These are phyloP conservation scores for Syncephalastrum contaminatum DNA, from an alignment of 371 early-diverging fungal genomes.

Conservation along the genomic window DNA sequence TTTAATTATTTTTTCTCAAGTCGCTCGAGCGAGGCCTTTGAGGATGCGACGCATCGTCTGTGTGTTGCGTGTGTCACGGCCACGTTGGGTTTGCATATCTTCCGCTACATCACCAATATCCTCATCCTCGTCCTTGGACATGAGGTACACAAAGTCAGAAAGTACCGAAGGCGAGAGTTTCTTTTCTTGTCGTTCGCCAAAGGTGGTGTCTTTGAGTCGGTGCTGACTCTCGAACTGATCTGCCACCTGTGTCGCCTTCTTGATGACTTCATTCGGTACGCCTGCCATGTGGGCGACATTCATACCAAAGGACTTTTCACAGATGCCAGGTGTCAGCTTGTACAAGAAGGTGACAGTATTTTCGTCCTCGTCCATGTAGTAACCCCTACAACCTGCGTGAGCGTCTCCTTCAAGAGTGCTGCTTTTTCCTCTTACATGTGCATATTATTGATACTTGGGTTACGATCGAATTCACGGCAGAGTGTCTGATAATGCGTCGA, in stretches of 20 bases:
- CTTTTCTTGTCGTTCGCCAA: constrained; percentile 5
- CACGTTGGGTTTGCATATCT: constrained; percentile 18
- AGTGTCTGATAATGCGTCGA: constrained; percentile 98
- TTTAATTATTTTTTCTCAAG: no score
- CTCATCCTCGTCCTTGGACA: constrained; percentile 11
- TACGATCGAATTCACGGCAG: constrained; percentile 77
- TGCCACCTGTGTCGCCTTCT: constrained; percentile 71
- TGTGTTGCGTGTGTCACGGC: constrained; percentile 17
- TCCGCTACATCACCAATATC: constrained; percentile 21
- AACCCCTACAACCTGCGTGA: constrained; percentile 55
- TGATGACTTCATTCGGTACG: constrained; percentile 66
- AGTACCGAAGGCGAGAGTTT: constrained; percentile 18
- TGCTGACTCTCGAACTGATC: constrained; percentile 65
- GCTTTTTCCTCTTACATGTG: constrained; percentile 51
- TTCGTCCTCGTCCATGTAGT: constrained; percentile 77
- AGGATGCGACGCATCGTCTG: constrained; percentile 20
- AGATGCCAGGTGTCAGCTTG: constrained; percentile 84
- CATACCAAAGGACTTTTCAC: constrained; percentile 84
- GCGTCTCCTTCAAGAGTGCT: neutral
- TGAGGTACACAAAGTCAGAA: constrained; percentile 31
- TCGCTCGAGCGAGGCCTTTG: constrained; percentile 4
- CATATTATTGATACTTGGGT: constrained; percentile 60
- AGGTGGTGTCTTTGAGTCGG: constrained; percentile 39
- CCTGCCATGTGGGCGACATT: constrained; percentile 97
- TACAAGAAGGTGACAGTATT: constrained; percentile 96